Evolutionary conservation across 192 early-diverging fungal species (phyloP).

Genomic region (Coemansia sp.): DNA sequence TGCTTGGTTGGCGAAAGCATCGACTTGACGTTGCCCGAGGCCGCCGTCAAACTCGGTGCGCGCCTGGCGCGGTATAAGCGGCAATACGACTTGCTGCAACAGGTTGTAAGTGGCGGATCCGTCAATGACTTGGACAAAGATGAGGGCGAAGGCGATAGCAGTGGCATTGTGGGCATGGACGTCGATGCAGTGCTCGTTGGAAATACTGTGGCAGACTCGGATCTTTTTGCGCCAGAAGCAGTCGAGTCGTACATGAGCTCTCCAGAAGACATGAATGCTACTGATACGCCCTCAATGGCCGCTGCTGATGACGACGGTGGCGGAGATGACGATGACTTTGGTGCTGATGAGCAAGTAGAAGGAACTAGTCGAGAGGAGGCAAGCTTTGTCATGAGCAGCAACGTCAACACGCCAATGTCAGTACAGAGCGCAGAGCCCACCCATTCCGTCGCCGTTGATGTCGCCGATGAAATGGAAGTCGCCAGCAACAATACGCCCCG

Average conservation of each 20-base stretch:
- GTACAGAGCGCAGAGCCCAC: conserved; percentile 3
- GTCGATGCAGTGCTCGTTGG: not conserved
- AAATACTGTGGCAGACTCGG: not conserved
- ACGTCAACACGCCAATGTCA: conserved; percentile 22
- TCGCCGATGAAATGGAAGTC: conserved; percentile 18
- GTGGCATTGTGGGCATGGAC: not conserved
- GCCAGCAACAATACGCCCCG: conserved; percentile 2
- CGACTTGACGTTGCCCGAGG: conserved; percentile 44
- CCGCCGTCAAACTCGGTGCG: conserved; percentile 19
- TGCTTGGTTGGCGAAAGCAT: conserved; percentile 42
- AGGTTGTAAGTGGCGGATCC: conserved; percentile 20
- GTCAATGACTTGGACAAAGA: conserved; percentile 13
- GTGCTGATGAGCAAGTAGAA: not conserved
- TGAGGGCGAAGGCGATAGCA: not conserved
- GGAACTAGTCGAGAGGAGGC: not conserved
- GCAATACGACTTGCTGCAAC: conserved; percentile 41
- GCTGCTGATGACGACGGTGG: not conserved
- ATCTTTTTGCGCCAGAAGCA: not conserved
- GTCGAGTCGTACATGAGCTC: not conserved
- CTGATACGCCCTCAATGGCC: conserved; percentile 5
- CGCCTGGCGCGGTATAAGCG: conserved; percentile 31
- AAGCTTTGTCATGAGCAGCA: conserved; percentile 5
- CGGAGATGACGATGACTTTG: not conserved
- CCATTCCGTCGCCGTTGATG: not conserved
- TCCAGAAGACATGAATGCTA: not conserved